A percentile compares a stretch with the other conserved stretches of the same genome.
phyloP scores from a whole-genome alignment of 768 basidiomycete species.

The Strobilomyces confusus region DNA sequence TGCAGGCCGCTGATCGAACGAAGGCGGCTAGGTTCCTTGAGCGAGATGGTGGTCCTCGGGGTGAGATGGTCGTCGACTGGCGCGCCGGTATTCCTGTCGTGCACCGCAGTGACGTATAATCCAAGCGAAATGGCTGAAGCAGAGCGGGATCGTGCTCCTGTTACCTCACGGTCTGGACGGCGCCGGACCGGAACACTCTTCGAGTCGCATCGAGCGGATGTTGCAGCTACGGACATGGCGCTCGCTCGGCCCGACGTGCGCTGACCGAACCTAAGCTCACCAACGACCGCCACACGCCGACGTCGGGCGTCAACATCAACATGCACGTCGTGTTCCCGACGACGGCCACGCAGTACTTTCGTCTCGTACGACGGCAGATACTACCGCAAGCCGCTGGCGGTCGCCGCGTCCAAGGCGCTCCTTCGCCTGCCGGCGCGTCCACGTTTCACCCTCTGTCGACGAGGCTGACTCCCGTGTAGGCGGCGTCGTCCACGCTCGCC shows the following conservation, averaged over 20 bases:
- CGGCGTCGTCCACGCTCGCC: slow-evolving; percentile 62
- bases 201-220: slow-evolving; percentile 83
- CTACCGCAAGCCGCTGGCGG: slow-evolving; percentile 81
- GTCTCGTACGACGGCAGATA: slow-evolving; percentile 87
- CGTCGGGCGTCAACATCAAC: slow-evolving; percentile 53
- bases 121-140: slow-evolving; percentile 90
- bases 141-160: slow-evolving; percentile 82
- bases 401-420: slow-evolving; percentile 82
- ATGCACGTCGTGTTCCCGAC: slow-evolving; percentile 85
- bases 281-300: slow-evolving; percentile 54
- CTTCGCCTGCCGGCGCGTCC: slow-evolving; percentile 65
- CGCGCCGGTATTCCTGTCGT: not conserved
- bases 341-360: slow-evolving; percentile 90
- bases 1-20: not conserved
- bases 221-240: slow-evolving; percentile 59
- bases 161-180: slow-evolving; percentile 91
- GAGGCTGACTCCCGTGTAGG: slow-evolving; percentile 37
- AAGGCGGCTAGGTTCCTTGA: slow-evolving; percentile 61
- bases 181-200: slow-evolving; percentile 92
- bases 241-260: not conserved
- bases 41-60: slow-evolving; percentile 85
- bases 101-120: not conserved
- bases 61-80: slow-evolving; percentile 49
- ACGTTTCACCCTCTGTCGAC: not conserved
- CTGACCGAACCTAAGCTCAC: slow-evolving; percentile 53